Evolutionary conservation across 2,329 filamentous ascomycete species (phyloP), one percentile per base, ranked within the genome.

Genomic region (Exophiala sideris): DNA sequence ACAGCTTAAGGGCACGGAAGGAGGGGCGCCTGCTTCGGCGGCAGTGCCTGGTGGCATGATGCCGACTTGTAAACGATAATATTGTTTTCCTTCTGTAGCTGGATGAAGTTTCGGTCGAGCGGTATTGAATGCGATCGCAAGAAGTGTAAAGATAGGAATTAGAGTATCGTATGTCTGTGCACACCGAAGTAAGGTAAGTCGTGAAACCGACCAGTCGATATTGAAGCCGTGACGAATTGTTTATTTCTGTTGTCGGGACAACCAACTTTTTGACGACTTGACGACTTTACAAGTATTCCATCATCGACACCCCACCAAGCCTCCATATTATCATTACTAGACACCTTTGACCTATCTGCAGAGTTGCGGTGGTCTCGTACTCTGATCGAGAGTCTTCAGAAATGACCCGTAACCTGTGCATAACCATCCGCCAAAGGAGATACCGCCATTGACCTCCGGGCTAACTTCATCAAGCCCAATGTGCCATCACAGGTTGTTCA

Each of bases 1-100:
- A 61, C 59, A 63, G 50, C 59, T 58, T 33, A 62, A 39, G 11
- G 61, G 61, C 33, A 63, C 60, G 24, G 51, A 59, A 20, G 61
- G 61, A 54, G 60, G 60, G 41, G 53, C 60, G 21, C 52, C 58
- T 14, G 29, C 41, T 45, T 57, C 57, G 16, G 54, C 50, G 34
- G 45, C 51, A 44, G 54, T 45, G 48, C 54, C 57, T 52, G 54
- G 35, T 24, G 54, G 54, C 57, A 60, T 60, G 14, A 9, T 56
- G 45, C 45, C 54, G 24, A 20, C 34, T 34, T 38, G 21, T 35
- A 42, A 32, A 11, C 21, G 34, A 24, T 29, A 8, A 29, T 29
- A 29, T 16, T 20, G 29, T 12, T 35, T 35, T 29, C 11, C 29
- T n/a, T 14, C 11, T 47, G 45, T 47, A 34, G 29, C 20, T 20